Evolutionary conservation across 2,329 filamentous ascomycete genomes (phyloP).

Genomic region (Cadophora malorum): DNA sequence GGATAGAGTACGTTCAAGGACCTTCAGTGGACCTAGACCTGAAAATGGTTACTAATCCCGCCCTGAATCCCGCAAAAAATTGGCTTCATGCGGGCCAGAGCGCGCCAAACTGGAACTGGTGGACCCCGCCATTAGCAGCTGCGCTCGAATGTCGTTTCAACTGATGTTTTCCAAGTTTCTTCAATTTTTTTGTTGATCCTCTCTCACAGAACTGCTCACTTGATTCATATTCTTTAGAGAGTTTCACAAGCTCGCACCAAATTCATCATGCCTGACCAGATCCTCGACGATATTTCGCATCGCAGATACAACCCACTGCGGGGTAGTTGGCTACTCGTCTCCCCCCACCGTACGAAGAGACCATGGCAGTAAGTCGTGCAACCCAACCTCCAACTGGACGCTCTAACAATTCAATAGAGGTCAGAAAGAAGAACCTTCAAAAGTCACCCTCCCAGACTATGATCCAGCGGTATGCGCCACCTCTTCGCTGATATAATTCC

Average conservation of each 20-base stretch:
- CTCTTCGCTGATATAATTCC: conserved; percentile 12
- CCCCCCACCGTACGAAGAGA: conserved; percentile 93
- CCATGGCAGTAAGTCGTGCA: conserved; percentile 84
- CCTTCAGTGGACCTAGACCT: background rate
- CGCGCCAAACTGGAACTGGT: background rate
- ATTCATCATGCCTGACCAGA: conserved; percentile 68
- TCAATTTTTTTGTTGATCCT: background rate
- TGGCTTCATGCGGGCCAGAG: background rate
- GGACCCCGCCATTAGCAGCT: conserved; percentile 10
- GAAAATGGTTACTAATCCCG: conserved; percentile 3
- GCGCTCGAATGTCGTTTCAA: background rate
- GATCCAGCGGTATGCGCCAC: conserved; percentile 67
- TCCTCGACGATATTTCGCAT: conserved; percentile 96
- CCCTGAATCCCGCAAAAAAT: conserved; percentile 11
- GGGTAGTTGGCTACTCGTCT: conserved; percentile 91
- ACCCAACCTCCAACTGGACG: background rate
- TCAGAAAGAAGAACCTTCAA: conserved; percentile 75
- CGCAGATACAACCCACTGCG: conserved; percentile 91
- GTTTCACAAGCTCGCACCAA: background rate
- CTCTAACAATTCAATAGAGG: conserved; percentile 60
- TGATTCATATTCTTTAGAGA: background rate
- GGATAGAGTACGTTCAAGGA: background rate
- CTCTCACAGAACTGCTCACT: background rate
- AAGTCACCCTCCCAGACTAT: conserved; percentile 75
- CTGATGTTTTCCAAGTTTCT: conserved; percentile 4